Conservation (phyloP, 2,329 filamentous ascomycete genomes). For the Trichoderma simmonsii region DNA sequence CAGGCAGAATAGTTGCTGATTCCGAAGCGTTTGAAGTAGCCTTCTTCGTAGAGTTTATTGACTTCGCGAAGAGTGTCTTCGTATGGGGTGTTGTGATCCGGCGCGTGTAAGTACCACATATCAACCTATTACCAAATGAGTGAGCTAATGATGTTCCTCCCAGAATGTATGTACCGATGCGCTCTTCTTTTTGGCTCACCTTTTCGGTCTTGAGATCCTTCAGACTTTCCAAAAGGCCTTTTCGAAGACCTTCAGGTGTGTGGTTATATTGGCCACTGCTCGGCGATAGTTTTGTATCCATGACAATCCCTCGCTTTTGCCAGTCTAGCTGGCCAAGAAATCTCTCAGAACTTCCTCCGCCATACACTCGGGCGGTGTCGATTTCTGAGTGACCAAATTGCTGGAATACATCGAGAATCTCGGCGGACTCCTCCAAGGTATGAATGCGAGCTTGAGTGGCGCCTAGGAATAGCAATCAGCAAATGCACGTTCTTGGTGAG, state of each 20-base stretch:
- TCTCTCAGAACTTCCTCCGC: slow-evolving; percentile 12
- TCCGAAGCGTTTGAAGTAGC: slow-evolving; percentile 69
- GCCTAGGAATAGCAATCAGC: not conserved
- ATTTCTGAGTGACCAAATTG: slow-evolving; percentile 15
- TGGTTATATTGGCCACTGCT: not conserved
- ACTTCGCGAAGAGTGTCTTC: slow-evolving; percentile 65
- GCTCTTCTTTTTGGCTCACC: not conserved
- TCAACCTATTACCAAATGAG: slow-evolving; percentile 10
- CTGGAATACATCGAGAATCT: slow-evolving; percentile 16
- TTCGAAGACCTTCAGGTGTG: not conserved
- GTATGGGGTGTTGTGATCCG: slow-evolving; percentile 59
- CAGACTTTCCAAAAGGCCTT: not conserved
- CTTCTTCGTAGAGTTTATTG: slow-evolving; percentile 65
- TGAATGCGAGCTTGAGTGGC: slow-evolving; percentile 15
- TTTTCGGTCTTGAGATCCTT: slow-evolving; percentile 18
- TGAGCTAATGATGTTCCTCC: not conserved
- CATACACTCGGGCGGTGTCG: slow-evolving; percentile 17
- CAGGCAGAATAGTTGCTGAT: slow-evolving; percentile 72
- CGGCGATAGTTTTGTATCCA: slow-evolving; percentile 12
- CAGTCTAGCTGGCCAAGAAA: slow-evolving; percentile 14
- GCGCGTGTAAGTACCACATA: slow-evolving; percentile 44
- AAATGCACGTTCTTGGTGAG: not conserved
- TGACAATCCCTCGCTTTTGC: slow-evolving; percentile 12
- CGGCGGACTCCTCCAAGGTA: slow-evolving; percentile 4
- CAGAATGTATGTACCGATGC: no score